A percentile compares a stretch with the other conserved stretches of the same genome.
These are phyloP conservation scores for Phanerochaete sordida DNA, from an alignment of 768 basidiomycete species.

Conservation along the genomic window DNA sequence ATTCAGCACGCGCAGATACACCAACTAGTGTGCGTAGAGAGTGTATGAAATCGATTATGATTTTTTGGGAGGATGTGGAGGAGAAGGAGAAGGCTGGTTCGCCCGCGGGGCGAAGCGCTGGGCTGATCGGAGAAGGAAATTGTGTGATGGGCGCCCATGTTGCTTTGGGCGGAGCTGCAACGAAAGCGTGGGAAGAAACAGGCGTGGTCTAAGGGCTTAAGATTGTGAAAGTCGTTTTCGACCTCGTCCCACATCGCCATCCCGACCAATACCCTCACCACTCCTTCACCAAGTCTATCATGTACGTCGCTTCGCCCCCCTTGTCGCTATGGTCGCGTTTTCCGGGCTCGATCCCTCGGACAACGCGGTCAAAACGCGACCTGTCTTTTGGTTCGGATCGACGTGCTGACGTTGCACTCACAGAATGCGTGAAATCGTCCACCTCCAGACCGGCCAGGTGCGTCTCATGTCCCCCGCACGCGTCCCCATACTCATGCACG, in stretches of 20 bases:
- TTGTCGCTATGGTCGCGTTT: slow-evolving; percentile 3
- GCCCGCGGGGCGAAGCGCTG: background rate
- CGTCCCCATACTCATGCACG: background rate
- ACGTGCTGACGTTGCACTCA: slow-evolving; percentile 17
- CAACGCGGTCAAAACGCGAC: slow-evolving; percentile 18
- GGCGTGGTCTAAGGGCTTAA: slow-evolving; percentile 13
- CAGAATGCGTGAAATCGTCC: slow-evolving; percentile 99
- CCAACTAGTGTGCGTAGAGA: too few species aligned
- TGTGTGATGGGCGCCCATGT: background rate
- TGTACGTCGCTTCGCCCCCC: slow-evolving; percentile 22
- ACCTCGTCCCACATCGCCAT: slow-evolving; percentile 19
- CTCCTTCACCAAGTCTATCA: slow-evolving; percentile 21
- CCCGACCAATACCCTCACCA: slow-evolving; percentile 21
- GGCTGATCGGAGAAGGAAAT: background rate
- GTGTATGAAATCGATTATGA: too few species aligned
- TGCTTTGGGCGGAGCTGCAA: slow-evolving; percentile 15
- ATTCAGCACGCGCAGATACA: too few species aligned
- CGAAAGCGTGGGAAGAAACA: slow-evolving; percentile 11
- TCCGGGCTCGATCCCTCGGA: slow-evolving; percentile 11
- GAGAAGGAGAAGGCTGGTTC: too few species aligned
- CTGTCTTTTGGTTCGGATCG: background rate
- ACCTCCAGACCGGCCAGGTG: slow-evolving; percentile 98
- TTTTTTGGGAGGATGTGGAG: too few species aligned
- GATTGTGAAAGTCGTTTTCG: slow-evolving; percentile 13
- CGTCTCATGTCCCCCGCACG: slow-evolving; percentile 20